Evolutionary conservation across 805 yeast species (phyloP).

Genomic region (Kluyveromyces siamensis): DNA sequence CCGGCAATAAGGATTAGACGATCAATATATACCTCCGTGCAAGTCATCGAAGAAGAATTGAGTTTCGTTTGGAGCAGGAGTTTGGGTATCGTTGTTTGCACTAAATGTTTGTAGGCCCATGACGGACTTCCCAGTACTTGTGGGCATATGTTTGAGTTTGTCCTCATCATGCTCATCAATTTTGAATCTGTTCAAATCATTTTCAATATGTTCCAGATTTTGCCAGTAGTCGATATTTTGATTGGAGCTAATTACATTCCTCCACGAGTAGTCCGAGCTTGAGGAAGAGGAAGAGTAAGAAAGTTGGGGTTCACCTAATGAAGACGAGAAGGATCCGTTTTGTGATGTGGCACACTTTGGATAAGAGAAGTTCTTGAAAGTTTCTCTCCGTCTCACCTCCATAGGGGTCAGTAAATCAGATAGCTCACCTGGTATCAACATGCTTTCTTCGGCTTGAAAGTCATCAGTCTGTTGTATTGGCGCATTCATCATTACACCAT

Average conservation of each 20-base stretch:
- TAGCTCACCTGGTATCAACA: slow-evolving; percentile 63
- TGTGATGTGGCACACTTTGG: neutral
- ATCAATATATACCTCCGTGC: slow-evolving; percentile 3
- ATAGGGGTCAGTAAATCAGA: slow-evolving; percentile 78
- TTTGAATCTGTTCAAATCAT: slow-evolving; percentile 8
- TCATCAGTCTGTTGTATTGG: slow-evolving; percentile 18
- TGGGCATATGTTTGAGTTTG: neutral
- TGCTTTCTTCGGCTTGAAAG: neutral
- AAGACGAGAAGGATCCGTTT: neutral
- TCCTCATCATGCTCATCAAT: slow-evolving; percentile 10
- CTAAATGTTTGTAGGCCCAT: neutral
- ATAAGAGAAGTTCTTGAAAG: slow-evolving; percentile 41
- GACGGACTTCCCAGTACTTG: neutral
- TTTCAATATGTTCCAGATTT: slow-evolving; percentile 4
- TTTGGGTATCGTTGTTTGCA: neutral
- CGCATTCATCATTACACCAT: slow-evolving; percentile 70
- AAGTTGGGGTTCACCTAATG: neutral
- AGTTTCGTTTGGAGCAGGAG: slow-evolving; percentile 3
- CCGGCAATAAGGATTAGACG: neutral
- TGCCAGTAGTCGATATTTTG: slow-evolving; percentile 1
- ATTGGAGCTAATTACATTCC: neutral
- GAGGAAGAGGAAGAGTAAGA: slow-evolving; percentile 1
- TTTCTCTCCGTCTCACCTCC: slow-evolving; percentile 55
- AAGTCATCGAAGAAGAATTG: slow-evolving; percentile 11
- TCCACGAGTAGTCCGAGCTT: neutral